Evolutionary conservation across 2,329 filamentous ascomycete genomes (phyloP).

Genomic region (Aspergillus tubingensis): DNA sequence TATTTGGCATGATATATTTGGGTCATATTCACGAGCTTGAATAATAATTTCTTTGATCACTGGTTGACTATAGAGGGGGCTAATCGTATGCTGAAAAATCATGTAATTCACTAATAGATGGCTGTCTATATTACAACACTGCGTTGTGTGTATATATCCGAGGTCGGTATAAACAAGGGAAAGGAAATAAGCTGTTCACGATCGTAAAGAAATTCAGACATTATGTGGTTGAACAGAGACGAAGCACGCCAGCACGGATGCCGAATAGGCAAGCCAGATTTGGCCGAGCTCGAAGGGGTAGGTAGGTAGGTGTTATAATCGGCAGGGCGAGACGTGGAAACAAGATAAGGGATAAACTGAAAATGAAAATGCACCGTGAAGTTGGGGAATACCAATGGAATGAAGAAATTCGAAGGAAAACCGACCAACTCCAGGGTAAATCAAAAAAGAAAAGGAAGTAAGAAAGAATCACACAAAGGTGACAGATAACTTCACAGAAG

Average conservation of each 20-base stretch:
- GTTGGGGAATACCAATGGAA: neutral
- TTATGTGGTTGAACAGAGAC: neutral
- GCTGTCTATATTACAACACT: conserved; percentile 6
- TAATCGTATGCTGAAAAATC: neutral
- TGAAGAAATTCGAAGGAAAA: neutral
- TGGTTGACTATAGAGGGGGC: neutral
- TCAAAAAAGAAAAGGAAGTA: neutral
- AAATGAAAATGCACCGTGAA: neutral
- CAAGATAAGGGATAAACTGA: neutral
- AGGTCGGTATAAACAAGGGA: neutral
- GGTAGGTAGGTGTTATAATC: neutral
- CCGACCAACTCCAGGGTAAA: neutral
- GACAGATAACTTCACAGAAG: neutral
- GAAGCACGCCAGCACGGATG: neutral
- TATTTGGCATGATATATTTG: too few relatives aligned
- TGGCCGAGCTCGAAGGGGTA: neutral
- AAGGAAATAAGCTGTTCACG: neutral
- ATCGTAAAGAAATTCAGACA: conserved; percentile 1
- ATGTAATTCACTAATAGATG: neutral
- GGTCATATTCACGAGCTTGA: too few relatives aligned
- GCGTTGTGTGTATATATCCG: neutral
- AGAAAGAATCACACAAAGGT: neutral
- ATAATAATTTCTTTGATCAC: too few relatives aligned
- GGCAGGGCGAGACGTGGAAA: neutral
- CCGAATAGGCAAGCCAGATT: neutral